Evolutionary conservation across 805 yeast genomes (phyloP).

Genomic region (Wickerhamomyces hampshirensis): DNA sequence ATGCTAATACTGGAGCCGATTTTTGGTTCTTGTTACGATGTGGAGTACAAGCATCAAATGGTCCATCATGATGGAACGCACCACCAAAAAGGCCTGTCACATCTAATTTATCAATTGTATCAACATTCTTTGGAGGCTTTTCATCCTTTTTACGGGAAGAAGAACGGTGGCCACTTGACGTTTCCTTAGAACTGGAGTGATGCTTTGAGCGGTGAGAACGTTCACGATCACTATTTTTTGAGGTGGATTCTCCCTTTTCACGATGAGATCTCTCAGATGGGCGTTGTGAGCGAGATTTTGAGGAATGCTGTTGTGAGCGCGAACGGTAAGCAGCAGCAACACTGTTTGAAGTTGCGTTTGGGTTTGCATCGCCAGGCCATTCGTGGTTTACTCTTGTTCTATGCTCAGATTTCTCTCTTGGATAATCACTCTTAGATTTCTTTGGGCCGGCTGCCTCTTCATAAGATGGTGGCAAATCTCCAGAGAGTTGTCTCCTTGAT

Average conservation of each 20-base stretch:
- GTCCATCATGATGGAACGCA: slow-evolving; percentile 98
- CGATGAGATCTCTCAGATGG: slow-evolving; percentile 12
- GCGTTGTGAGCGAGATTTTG: slow-evolving; percentile 11
- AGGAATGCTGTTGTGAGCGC: slow-evolving; percentile 1
- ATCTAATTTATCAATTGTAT: slow-evolving; percentile 91
- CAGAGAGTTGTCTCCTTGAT: slow-evolving; percentile 13
- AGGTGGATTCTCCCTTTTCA: too few relatives aligned
- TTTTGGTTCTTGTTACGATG: slow-evolving; percentile 76
- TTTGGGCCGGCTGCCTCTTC: slow-evolving; percentile 62
- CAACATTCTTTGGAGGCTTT: slow-evolving; percentile 65
- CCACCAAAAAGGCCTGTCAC: slow-evolving; percentile 94
- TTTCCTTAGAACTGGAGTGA: slow-evolving; percentile 8
- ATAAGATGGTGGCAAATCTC: slow-evolving; percentile 57
- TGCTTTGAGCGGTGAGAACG: background rate
- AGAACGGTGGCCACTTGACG: slow-evolving; percentile 16
- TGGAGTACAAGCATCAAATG: slow-evolving; percentile 97
- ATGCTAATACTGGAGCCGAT: slow-evolving; percentile 91
- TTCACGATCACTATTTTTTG: background rate
- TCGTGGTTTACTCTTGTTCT: slow-evolving; percentile 17
- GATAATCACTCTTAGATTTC: slow-evolving; percentile 39
- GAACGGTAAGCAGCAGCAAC: background rate
- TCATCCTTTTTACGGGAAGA: slow-evolving; percentile 30
- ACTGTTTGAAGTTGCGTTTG: slow-evolving; percentile 3
- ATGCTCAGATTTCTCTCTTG: slow-evolving; percentile 43
- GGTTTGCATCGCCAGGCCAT: slow-evolving; percentile 9